A percentile compares a stretch with the other conserved stretches of the same genome.
Conservation (phyloP, 2,329 filamentous ascomycete genomes). For the Aspergillus texensis region DNA sequence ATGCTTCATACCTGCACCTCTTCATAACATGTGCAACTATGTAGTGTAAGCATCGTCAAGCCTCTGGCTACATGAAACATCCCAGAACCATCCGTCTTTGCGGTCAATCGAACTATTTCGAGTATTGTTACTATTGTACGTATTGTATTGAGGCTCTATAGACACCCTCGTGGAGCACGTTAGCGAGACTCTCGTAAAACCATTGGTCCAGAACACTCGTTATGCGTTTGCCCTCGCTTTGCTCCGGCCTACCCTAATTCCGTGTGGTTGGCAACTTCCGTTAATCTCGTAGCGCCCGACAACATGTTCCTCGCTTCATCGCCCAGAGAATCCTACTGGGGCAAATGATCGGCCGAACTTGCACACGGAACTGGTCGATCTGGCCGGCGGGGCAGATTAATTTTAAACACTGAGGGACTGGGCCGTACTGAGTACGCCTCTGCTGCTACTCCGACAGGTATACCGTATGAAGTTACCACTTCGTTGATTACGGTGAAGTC, state of each 20-base stretch:
- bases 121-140: not conserved
- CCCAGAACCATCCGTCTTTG: not conserved
- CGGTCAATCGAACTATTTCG: not conserved
- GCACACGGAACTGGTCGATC: not conserved
- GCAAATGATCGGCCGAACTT: constrained; percentile 7
- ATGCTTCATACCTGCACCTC: not conserved
- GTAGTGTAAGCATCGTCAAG: not conserved
- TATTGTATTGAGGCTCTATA: not conserved
- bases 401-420: not conserved
- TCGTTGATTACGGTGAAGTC: not conserved
- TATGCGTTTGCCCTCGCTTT: not conserved
- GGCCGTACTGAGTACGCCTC: not conserved
- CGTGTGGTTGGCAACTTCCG: not conserved
- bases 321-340: not conserved
- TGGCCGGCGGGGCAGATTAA: not conserved
- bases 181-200: not conserved
- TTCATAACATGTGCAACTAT: not conserved
- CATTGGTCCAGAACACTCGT: not conserved
- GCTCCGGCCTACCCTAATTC: not conserved
- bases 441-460: not conserved
- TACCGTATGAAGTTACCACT: not conserved
- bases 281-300: constrained; percentile 1
- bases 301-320: constrained; percentile 3
- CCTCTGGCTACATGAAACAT: not conserved
- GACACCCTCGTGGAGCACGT: not conserved